These are phyloP conservation scores for Meyerozyma elateridarum DNA, from an alignment of 1,139 yeast genomes.

Conservation along the genomic window DNA sequence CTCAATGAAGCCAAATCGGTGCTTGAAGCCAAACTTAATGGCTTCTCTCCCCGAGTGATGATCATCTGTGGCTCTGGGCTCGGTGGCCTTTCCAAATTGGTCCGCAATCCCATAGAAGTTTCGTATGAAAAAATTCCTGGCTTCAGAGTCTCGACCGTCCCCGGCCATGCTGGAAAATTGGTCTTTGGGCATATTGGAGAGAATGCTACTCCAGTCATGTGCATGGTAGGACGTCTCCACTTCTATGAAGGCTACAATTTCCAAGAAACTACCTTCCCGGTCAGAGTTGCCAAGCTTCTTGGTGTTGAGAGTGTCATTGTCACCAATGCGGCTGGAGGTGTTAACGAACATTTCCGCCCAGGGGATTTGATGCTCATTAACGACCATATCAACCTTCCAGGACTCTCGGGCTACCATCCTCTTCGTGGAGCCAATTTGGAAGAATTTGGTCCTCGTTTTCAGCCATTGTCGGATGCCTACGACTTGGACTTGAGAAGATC, in stretches of 20 bases:
- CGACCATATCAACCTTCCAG: conserved; percentile 89
- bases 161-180: conserved; percentile 84
- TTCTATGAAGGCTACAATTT: conserved; percentile 87
- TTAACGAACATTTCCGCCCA: conserved; percentile 58
- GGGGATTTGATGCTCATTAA: conserved; percentile 89
- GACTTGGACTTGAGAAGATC: conserved; percentile 63
- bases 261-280: conserved; percentile 79
- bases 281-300: conserved; percentile 65
- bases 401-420: conserved; percentile 84
- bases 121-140: conserved; percentile 74
- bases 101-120: conserved; percentile 46
- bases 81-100: conserved; percentile 70
- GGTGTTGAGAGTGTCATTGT: conserved; percentile 63
- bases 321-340: conserved; percentile 95
- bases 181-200: conserved; percentile 72
- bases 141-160: conserved; percentile 75
- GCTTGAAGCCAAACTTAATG: conserved; percentile 13
- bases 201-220: conserved; percentile 72
- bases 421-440: conserved; percentile 83
- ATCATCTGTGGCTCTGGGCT: conserved; percentile 94
- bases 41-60: conserved; percentile 51
- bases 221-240: conserved; percentile 92
- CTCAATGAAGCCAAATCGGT: conserved; percentile 19
- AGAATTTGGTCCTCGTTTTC: conserved; percentile 78
- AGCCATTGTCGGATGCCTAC: conserved; percentile 87